Base-by-base conservation (phyloP, 108 stramenopile species). In the Pseudonitzschia multistriata region DNA sequence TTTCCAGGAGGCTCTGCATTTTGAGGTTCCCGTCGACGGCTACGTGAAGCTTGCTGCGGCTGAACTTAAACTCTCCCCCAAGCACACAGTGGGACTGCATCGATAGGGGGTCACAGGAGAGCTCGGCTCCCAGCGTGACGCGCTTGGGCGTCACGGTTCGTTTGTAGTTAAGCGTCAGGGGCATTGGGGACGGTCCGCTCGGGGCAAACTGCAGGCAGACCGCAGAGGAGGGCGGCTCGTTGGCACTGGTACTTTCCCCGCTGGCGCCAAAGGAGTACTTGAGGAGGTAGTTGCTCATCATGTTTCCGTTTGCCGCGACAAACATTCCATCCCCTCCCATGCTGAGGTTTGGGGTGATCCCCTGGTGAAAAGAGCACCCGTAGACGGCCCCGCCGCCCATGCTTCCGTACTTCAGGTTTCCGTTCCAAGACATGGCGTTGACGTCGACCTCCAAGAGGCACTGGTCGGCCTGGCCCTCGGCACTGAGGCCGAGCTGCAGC, bases 301-400 rank as follows among this genome's bases (percentile, higher is more conserved):
- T 72, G 40, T 74, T 79, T 25, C 81, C 68, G 73, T 94, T 89
- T 11, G 85, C 90, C 4, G 78, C 86, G 66, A 95, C 76, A 75
- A 88, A 95, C 81, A 92, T 85, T 22, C 88, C 93, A 62, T 95
- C 93, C 2, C 87, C 88, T 11, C 93, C 93, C 84, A 95, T 75
- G 48, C 74, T 75, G 24, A 91, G 67, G 21, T 68, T 56, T 0
- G 84, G 77, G 0, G 89, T 88, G 39, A 95, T 78, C 10, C 81
- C 73, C 68, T 95, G 93, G 52, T 83, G 81, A 76, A 88, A 95
- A 67, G 91, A 87, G 60, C 76, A 77, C 13, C 90, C 90, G 65
- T 77, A 87, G 15, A 88, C 83, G 34, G 80, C 71, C 14, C 88
- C 93, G 40, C 93, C 93, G 7, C 82, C 88, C 86, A 95, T 91